Percentiles rank a stretch among this genome's conserved stretches.
phyloP scores from a whole-genome alignment of 192 early-diverging fungal species.

The Coemansia sp. region DNA sequence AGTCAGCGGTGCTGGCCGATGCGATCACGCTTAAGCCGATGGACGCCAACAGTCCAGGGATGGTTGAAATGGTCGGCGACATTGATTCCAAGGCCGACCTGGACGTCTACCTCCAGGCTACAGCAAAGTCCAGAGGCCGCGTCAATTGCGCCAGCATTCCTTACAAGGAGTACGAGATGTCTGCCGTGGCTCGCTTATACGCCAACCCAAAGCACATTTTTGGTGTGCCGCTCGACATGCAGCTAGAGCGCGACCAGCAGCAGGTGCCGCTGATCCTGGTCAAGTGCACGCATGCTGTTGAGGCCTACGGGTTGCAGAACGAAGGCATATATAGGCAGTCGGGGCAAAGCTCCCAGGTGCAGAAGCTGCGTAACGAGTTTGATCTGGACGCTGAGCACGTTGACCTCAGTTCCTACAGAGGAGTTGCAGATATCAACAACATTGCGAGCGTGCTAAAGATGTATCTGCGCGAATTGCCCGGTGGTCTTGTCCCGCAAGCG shows the following conservation, averaged over 20 bases:
- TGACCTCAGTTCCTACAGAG: constrained; percentile 59
- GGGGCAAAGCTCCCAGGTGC: constrained; percentile 72
- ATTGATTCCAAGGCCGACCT: constrained; percentile 62
- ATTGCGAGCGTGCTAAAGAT: constrained; percentile 84
- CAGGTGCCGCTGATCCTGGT: constrained; percentile 74
- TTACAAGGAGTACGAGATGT: constrained; percentile 42
- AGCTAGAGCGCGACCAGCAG: constrained; percentile 66
- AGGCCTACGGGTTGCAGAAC: constrained; percentile 68
- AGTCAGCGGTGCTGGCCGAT: constrained; percentile 70
- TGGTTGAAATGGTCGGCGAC: constrained; percentile 54
- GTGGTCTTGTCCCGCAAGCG: constrained; percentile 70
- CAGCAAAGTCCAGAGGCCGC: constrained; percentile 23
- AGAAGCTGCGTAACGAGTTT: constrained; percentile 66
- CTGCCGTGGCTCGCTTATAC: constrained; percentile 53
- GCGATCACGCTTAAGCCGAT: constrained; percentile 63
- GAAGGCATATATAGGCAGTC: constrained; percentile 89
- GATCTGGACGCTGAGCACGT: constrained; percentile 70
- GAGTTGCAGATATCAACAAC: constrained; percentile 73
- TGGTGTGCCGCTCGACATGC: constrained; percentile 69
- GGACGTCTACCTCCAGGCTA: constrained; percentile 45
- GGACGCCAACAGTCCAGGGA: constrained; percentile 29
- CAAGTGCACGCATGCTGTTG: constrained; percentile 80
- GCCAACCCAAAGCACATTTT: constrained; percentile 75
- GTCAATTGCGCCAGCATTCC: constrained; percentile 38
- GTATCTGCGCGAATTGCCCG: constrained; percentile 93